Evolutionary conservation across 78 protist genomes (phyloP), one percentile per base, ranked within the genome.

Genomic region (slime mould (Dictyostelium discoideum)): DNA sequence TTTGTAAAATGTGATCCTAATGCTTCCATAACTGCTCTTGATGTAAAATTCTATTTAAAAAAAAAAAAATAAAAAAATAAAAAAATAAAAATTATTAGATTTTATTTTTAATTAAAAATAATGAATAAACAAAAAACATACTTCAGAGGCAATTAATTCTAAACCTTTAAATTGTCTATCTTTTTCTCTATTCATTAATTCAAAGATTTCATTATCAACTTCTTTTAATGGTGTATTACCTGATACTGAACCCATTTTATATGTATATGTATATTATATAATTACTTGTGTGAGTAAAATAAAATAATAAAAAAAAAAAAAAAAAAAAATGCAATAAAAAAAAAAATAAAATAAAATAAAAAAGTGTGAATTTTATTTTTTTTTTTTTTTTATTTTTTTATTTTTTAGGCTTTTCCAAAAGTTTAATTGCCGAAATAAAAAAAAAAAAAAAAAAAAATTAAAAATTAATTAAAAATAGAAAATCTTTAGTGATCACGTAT

Each of bases 101-200:
- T 24, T 22, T 8, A n/a, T 65, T 3, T 22, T 57, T 2, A 46
- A 78, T 26, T 6, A 67, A 26, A 87, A 8, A 32, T 5, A 46
- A 32, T 20, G 60, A 85, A 32, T 5, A 93, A 22, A 63, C 5
- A 87, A 20, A 85, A n/a, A 13, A 67, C 87, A 26, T 50, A 96
- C 97, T 86, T 99, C 99, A 4, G 99, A 98, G 1, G 99, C 99
- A 54, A 99, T 99, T 78, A 99, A 93, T 96, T 98, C 99, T 46
- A 99, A 97, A 7, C 99, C 99, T 29, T 87, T 46, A n/a, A 73
- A 92, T 95, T 99, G 99, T 44, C 99, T 97, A 20, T 96, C 6
- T 97, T 98, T 96, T 95, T 99, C 99, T 63, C 86, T 8, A 87
- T 97, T 96, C 46, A 98, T 93, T 20, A 99, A 14, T 85, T 97